phyloP scores from a whole-genome alignment of 352 stramenopile genomes.

The Hyphochytrium catenoides region DNA sequence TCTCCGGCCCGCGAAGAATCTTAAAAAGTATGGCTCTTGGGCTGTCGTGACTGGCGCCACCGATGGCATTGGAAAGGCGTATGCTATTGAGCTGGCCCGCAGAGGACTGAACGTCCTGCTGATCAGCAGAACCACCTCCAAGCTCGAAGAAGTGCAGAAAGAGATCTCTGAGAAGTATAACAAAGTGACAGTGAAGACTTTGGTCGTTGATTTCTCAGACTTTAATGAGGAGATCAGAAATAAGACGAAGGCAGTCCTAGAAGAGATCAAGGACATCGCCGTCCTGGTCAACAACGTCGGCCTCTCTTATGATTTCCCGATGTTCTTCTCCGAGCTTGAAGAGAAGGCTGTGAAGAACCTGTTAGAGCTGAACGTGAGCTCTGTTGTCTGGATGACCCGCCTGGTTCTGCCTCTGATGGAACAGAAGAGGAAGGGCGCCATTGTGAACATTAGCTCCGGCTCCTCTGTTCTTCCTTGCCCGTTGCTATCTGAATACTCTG shows the following conservation, averaged over 20 bases:
- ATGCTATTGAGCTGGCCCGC: constrained; percentile 81
- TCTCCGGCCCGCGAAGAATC: constrained; percentile 70
- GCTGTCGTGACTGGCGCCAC: constrained; percentile 89
- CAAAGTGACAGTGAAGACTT: constrained; percentile 48
- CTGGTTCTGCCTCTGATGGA: constrained; percentile 79
- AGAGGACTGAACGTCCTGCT: constrained; percentile 91
- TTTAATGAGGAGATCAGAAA: constrained; percentile 47
- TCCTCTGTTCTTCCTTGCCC: constrained; percentile 83
- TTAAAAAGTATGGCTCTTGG: constrained; percentile 88
- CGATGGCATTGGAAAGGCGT: constrained; percentile 73
- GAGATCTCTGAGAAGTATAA: constrained; percentile 83
- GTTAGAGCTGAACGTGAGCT: constrained; percentile 63
- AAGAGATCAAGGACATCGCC: constrained; percentile 71
- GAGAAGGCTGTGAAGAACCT: constrained; percentile 73
- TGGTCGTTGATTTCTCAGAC: constrained; percentile 82
- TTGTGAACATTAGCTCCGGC: constrained; percentile 93
- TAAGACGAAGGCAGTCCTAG: constrained; percentile 17
- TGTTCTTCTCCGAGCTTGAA: constrained; percentile 91
- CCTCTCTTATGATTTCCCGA: constrained; percentile 91
- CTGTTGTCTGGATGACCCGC: constrained; percentile 50
- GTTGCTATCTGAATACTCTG: constrained; percentile 87
- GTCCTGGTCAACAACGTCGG: constrained; percentile 99
- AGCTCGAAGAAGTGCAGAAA: constrained; percentile 70
- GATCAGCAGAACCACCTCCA: constrained; percentile 87
- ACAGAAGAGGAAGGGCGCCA: constrained; percentile 71